phyloP scores from a whole-genome alignment of 1,139 yeast species.

The Protomyces inundatus region DNA sequence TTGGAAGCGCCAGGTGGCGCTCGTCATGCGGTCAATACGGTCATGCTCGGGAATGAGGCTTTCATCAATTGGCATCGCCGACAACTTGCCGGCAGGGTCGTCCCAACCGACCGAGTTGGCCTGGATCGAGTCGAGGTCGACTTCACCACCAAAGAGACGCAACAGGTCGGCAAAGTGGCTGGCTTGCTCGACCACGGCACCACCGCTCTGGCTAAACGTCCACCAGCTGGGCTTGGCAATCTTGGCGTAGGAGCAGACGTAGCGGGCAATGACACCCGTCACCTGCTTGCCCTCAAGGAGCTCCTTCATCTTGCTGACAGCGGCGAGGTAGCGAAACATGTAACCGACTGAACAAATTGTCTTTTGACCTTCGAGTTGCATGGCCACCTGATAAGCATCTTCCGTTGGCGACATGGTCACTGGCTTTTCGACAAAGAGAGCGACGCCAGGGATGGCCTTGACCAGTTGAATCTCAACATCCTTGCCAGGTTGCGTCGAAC shows the following conservation, averaged over 20 bases:
- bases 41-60: conserved; percentile 31
- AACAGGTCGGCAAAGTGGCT: conserved; percentile 34
- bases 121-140: conserved; percentile 30
- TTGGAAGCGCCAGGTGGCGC: conserved; percentile 33
- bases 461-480: conserved; percentile 31
- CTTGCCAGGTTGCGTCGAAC: conserved; percentile 31
- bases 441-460: conserved; percentile 29
- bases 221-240: conserved; percentile 33
- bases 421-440: conserved; percentile 33
- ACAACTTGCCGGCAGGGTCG: conserved; percentile 32
- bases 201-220: conserved; percentile 33
- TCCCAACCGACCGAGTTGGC: conserved; percentile 32
- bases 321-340: conserved; percentile 34
- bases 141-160: conserved; percentile 34
- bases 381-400: conserved; percentile 30
- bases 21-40: conserved; percentile 33
- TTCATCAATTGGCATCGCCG: conserved; percentile 32
- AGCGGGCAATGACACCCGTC: conserved; percentile 32
- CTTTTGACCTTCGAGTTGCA: conserved; percentile 19
- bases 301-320: conserved; percentile 33
- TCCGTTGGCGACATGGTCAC: conserved; percentile 32
- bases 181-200: conserved; percentile 34
- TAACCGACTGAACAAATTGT: conserved; percentile 33
- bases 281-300: conserved; percentile 31
- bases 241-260: conserved; percentile 32